Base-by-base conservation (phyloP, 805 yeast genomes). In the Cyberlindnera euphorbiae region DNA sequence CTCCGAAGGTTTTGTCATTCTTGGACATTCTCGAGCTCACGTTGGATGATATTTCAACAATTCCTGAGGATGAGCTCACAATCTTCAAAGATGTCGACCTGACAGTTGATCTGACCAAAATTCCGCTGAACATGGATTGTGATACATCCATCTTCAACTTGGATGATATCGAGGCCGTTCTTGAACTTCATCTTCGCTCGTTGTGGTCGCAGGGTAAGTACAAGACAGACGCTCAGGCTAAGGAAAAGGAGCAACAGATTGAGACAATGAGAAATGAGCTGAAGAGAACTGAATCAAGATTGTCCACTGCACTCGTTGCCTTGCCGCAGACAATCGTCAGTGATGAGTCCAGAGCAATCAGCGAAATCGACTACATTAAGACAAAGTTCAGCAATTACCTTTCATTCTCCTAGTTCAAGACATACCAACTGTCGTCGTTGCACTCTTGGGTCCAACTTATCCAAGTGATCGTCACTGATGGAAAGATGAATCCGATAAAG, bases 391-490 rank as follows among this genome's bases (percentile, higher is more conserved):
- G 65, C 0, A 72, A 72, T 46, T 64, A 67, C 17, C 49, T 75
- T 11, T 60, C 75, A n/a, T 64, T 63, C 28, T 64, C 66, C 29
- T 65, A 67, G 26, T 69, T 77, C 46, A 69, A 69, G 42, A 56
- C 66, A 2, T 63, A 67, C 8, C 93, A 82, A 42, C 61, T 82
- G 31, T 61, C 70, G 11, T 75, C 81, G 39, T 61, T 90, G 19
- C 86, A 80, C 51, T 74, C 94, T 0, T 90, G 97, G 97, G 79
- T 80, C 16, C 81, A 79, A 46, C 58, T 89, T 33, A 78, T 86
- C 17, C 86, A 87, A 43, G 76, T 87, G 4, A 60, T 86, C 30
- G 77, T 85, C 5, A 67, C 77, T 5, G 88, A 80, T 56, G 78
- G 77, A 8, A 63, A 63, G n/a, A 58, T 77, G 37, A 58, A 64